Evolutionary conservation across 371 early-diverging fungal species (phyloP), one percentile per base, ranked within the genome.

Genomic region (Apophysomyces trapeziformis): DNA sequence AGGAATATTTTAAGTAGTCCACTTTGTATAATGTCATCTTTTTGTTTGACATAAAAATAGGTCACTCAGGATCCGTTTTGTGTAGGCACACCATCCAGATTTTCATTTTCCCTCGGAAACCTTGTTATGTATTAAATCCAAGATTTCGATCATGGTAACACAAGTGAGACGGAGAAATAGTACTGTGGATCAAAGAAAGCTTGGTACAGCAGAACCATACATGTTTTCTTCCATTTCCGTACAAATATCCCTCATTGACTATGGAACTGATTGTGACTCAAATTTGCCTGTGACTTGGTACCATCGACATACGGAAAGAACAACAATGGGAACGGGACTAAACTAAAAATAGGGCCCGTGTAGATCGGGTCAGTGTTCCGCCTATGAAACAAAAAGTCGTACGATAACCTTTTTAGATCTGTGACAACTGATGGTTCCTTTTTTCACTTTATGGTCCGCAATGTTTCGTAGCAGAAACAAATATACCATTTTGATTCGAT

Each of bases 321-420:
- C 11, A 50, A 50, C 54, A 50, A 50, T 50, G 54, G 32, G 54
- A 21, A 50, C 21, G 7, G 21, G 21, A 18, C 54, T 50, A 50
- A 21, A 8, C 54, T 50, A 50, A 50, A 50, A 50, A 50, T 50
- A 50, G 54, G 21, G 54, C 16, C n/a, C 21, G n/a, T 21, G 54
- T 50, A 50, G 54, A 50, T 50, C 54, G 54, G 54, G 54, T 50
- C 54, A 50, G 16, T 50, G 54, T 50, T 50, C 54, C 54, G 54
- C 54, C 21, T 16, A 26, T 50, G 18, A 26, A 26, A 7, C 32
- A 50, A 50, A 50, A 50, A 50, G 54, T 50, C 54, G 54, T 50
- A 50, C 54, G 54, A 50, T 50, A 50, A 50, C 54, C 54, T 50
- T 50, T 50, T 47, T 8, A 18, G n/a, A n/a, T 50, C n/a, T 50